Evolutionary conservation across 2,329 filamentous ascomycete species (phyloP), one percentile per base, ranked within the genome.

Genomic region (Cephalotrichum gorgonifer): DNA sequence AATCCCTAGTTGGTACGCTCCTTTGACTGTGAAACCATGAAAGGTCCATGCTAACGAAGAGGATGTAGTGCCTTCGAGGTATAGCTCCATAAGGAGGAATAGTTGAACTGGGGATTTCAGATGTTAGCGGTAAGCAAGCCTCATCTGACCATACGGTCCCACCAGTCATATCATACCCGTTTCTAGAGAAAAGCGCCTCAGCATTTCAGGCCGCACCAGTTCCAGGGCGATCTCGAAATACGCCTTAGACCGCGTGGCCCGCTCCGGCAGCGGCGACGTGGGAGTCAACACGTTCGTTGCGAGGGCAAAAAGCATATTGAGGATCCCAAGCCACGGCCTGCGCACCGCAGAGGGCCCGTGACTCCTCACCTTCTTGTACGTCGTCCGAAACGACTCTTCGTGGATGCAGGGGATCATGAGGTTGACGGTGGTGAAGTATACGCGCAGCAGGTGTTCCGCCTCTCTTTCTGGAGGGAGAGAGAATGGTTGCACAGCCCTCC

Each of bases 21-120:
- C 43, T 23, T 45, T 45, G 28, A 45, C 43, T n/a, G 43, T 20
- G 8, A 45, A 27, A 8, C 26, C 8, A 26, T 45, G 43, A 20
- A 45, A 45, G 6, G 43, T 45, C 43, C 27, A 45, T 15, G 43
- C 43, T 15, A 45, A 30, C n/a, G 43, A 45, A 11, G 43, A 45
- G 30, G 8, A 45, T 8, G 43, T 17, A 9, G 43, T 45, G 27
- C 43, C 43, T 30, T 31, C 43, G 8, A 45, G 28, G 27, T 45
- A 45, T 15, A 20, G 3, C 15, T 30, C 27, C 20, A 33, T 22
- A 9, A 45, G 28, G 2, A 45, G 43, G 27, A 33, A 45, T 23
- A 45, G 6, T 6, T 35, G 43, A 6, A 33, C 43, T 45, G 15
- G 5, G 14, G 6, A 15, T 7, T 3, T 20, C n/a, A 14, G 27